A percentile compares a stretch with the other conserved stretches of the same genome.
These are phyloP conservation scores for Trichoderma koningiopsis DNA, from an alignment of 2,329 filamentous ascomycete species.

Conservation along the genomic window DNA sequence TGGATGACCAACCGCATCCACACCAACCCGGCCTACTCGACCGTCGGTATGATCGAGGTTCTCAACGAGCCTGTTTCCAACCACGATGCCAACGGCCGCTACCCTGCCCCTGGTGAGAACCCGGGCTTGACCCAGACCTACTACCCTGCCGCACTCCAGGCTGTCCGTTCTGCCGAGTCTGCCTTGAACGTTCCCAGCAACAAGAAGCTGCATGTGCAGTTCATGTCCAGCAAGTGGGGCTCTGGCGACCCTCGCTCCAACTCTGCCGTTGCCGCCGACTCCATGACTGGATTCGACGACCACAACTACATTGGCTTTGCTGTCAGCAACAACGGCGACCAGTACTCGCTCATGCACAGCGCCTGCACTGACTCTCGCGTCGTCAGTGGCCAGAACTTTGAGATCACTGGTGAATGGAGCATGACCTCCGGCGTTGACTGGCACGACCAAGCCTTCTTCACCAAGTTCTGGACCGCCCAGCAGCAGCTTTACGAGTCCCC, in stretches of 20 bases:
- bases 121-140: slow-evolving; percentile 30
- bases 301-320: slow-evolving; percentile 50
- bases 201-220: slow-evolving; percentile 48
- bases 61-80: slow-evolving; percentile 50
- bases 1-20: slow-evolving; percentile 60
- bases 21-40: slow-evolving; percentile 50
- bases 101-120: slow-evolving; percentile 32
- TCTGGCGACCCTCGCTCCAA: slow-evolving; percentile 42
- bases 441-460: slow-evolving; percentile 52
- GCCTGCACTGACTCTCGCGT: slow-evolving; percentile 51
- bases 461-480: slow-evolving; percentile 59
- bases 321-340: slow-evolving; percentile 26
- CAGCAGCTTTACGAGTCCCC: slow-evolving; percentile 54
- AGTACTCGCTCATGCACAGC: slow-evolving; percentile 31
- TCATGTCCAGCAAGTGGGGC: slow-evolving; percentile 54
- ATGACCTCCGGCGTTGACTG: slow-evolving; percentile 51
- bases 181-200: slow-evolving; percentile 28
- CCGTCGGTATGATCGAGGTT: slow-evolving; percentile 61
- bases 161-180: slow-evolving; percentile 32
- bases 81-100: slow-evolving; percentile 30
- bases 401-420: slow-evolving; percentile 61
- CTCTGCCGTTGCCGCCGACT: slow-evolving; percentile 38
- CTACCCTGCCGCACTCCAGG: slow-evolving; percentile 32
- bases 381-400: slow-evolving; percentile 38
- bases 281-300: slow-evolving; percentile 56